Evolutionary conservation across 1,284 basidiomycete species (phyloP).

Genomic region (Sparassis latifolia): DNA sequence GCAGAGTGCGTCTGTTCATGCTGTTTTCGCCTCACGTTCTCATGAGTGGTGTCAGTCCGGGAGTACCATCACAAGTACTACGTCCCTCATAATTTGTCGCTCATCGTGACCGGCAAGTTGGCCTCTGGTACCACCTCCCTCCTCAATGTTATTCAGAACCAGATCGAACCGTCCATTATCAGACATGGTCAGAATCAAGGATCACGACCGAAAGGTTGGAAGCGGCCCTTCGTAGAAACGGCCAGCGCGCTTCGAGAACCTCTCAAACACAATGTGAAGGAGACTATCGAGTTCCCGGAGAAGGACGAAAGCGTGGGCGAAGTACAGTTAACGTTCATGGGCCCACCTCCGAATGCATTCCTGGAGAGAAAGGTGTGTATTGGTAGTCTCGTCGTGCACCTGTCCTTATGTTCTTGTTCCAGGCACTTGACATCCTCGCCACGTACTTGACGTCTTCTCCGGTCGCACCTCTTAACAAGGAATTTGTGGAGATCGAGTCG

Average conservation of each 20-base stretch:
- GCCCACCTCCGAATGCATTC: constrained; percentile 71
- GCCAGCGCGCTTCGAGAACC: constrained; percentile 59
- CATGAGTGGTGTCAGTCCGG: constrained; percentile 52
- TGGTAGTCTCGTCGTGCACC: neutral
- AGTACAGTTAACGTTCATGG: constrained; percentile 75
- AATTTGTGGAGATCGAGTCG: constrained; percentile 88
- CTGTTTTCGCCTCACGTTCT: constrained; percentile 1
- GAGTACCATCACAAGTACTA: constrained; percentile 91
- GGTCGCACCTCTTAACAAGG: constrained; percentile 87
- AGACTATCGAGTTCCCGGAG: constrained; percentile 92
- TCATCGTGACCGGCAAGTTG: constrained; percentile 79
- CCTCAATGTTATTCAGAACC: constrained; percentile 70
- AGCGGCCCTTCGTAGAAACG: constrained; percentile 92
- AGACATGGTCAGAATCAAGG: constrained; percentile 67
- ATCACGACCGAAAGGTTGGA: constrained; percentile 75
- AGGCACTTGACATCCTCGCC: constrained; percentile 84
- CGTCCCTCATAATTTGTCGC: constrained; percentile 88
- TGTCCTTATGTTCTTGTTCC: neutral
- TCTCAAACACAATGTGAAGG: constrained; percentile 48
- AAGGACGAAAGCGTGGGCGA: constrained; percentile 95
- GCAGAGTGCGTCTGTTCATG: constrained; percentile 56
- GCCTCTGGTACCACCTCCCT: constrained; percentile 64
- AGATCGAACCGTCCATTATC: constrained; percentile 80
- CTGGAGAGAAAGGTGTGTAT: constrained; percentile 62
- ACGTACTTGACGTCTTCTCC: constrained; percentile 88